phyloP scores from a whole-genome alignment of 2,329 filamentous ascomycete species.

The Achaetomium macrosporum region DNA sequence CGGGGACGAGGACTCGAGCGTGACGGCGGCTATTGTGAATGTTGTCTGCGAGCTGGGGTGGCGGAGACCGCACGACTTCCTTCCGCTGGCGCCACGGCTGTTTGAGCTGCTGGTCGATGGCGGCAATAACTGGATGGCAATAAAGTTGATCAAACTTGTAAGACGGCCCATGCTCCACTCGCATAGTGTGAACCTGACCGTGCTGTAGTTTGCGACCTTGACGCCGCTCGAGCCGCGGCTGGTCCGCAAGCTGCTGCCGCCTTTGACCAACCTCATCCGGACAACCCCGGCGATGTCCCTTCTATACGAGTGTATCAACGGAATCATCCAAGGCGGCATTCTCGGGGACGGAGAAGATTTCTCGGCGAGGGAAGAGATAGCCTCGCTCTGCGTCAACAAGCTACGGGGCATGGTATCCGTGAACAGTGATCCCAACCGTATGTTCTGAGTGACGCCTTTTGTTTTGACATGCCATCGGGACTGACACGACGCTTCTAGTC shows the following conservation, averaged over 20 bases:
- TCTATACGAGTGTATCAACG: slow-evolving; percentile 96
- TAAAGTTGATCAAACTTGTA: slow-evolving; percentile 96
- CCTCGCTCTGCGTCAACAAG: slow-evolving; percentile 85
- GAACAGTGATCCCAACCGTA: slow-evolving; percentile 87
- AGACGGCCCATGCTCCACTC: not conserved
- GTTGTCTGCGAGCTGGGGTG: slow-evolving; percentile 94
- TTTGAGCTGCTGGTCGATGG: slow-evolving; percentile 90
- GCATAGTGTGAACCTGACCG: slow-evolving; percentile 20
- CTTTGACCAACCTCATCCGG: slow-evolving; percentile 85
- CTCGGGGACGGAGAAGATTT: slow-evolving; percentile 74
- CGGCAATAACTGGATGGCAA: slow-evolving; percentile 99
- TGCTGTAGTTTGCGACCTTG: slow-evolving; percentile 75
- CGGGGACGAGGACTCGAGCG: slow-evolving; percentile 80
- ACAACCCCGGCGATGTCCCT: slow-evolving; percentile 98
- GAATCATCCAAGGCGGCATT: slow-evolving; percentile 94
- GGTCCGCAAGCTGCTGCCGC: slow-evolving; percentile 84
- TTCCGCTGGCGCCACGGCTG: slow-evolving; percentile 82
- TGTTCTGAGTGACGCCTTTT: slow-evolving; percentile 36
- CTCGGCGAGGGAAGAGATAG: slow-evolving; percentile 83
- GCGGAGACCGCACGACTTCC: slow-evolving; percentile 87
- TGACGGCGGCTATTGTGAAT: slow-evolving; percentile 93
- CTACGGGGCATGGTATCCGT: slow-evolving; percentile 90
- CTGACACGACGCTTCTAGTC: slow-evolving; percentile 46
- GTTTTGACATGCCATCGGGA: too few species aligned
- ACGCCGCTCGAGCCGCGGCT: slow-evolving; percentile 88